A percentile compares a stretch with the other conserved stretches of the same genome.
Conservation (phyloP, 106 monocot genomes). For the Allium sativum region DNA sequence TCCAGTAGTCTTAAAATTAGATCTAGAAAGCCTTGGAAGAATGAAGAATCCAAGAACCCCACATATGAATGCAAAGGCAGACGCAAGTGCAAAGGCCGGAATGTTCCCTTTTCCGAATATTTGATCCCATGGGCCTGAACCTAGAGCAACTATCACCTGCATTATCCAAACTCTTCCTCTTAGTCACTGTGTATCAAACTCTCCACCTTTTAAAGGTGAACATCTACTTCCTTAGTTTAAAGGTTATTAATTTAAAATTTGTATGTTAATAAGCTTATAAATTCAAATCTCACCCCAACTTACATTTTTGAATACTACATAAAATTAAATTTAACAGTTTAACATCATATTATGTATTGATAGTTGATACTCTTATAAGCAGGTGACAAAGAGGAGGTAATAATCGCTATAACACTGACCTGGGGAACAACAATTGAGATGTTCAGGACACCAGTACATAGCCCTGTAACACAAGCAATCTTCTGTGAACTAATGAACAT, state of each 20-base stretch:
- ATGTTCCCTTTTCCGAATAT: constrained; percentile 67
- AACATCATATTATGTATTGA: too few relatives aligned
- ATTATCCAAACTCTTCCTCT: not conserved
- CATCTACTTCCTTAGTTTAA: too few relatives aligned
- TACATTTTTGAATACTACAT: too few relatives aligned
- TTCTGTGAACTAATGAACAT: too few relatives aligned
- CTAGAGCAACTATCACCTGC: constrained; percentile 75
- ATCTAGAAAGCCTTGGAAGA: constrained; percentile 41
- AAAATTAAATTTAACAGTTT: too few relatives aligned
- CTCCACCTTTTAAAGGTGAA: too few relatives aligned
- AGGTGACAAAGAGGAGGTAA: too few relatives aligned
- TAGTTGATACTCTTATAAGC: too few relatives aligned
- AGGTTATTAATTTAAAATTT: too few relatives aligned
- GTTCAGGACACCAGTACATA: constrained; percentile 86
- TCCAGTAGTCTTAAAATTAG: constrained; percentile 18
- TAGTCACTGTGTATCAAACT: too few relatives aligned
- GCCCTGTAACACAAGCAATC: constrained; percentile 29
- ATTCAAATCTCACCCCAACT: too few relatives aligned
- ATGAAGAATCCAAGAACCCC: constrained; percentile 30
- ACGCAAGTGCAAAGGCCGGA: constrained; percentile 68
- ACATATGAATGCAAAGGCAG: constrained; percentile 38
- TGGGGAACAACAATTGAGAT: constrained; percentile 90
- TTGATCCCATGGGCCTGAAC: constrained; percentile 83
- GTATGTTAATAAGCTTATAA: too few relatives aligned
- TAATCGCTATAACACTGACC: constrained; percentile 20